Evolutionary conservation across 2,329 filamentous ascomycete genomes (phyloP).

Genomic region (Aspergillus pseudotamarii): DNA sequence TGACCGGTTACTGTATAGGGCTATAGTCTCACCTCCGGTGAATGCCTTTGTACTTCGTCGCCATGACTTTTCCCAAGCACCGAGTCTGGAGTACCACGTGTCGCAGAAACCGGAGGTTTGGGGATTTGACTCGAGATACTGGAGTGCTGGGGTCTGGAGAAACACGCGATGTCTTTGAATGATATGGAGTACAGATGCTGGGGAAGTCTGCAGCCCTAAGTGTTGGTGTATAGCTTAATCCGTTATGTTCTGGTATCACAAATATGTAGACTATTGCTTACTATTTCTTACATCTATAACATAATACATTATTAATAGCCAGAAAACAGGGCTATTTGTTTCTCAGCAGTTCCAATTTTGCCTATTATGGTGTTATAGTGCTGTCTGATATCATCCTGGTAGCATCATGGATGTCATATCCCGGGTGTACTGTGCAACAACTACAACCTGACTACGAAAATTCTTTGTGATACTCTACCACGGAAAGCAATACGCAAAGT

Average conservation of each 20-base stretch:
- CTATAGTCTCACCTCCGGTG: neutral
- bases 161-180: neutral
- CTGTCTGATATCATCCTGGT: neutral
- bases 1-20: constrained; percentile 2
- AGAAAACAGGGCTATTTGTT: neutral
- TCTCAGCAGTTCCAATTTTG: neutral
- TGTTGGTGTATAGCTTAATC: neutral
- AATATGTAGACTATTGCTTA: neutral
- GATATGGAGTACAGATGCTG: constrained; percentile 3
- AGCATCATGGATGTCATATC: neutral
- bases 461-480: neutral
- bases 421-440: neutral
- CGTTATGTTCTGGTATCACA: too few relatives aligned
- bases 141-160: constrained; percentile 4
- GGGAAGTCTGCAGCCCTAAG: neutral
- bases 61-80: neutral
- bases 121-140: neutral
- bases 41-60: neutral
- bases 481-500: neutral
- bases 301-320: neutral
- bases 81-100: constrained; percentile 1
- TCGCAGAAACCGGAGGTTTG: neutral
- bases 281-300: neutral
- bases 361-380: neutral
- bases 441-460: neutral